These are phyloP conservation scores for Beauveria sp. DNA, from an alignment of 2,329 filamentous ascomycete genomes.

Conservation along the genomic window DNA sequence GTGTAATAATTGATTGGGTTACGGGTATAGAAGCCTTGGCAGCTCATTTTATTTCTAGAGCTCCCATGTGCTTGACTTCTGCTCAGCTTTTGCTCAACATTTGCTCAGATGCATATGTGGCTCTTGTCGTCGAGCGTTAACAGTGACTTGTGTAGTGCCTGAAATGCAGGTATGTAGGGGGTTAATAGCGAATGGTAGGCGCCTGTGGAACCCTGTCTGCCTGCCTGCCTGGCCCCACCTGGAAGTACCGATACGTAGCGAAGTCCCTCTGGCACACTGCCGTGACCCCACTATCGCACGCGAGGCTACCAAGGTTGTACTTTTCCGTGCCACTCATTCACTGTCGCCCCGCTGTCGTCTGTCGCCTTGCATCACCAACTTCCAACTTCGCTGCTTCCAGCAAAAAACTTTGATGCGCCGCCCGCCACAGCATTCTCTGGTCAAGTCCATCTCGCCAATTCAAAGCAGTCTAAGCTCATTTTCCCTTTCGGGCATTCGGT, in stretches of 20 bases:
- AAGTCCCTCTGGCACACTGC: background rate
- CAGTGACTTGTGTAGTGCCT: background rate
- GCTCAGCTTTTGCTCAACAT: no score
- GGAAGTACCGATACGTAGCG: background rate
- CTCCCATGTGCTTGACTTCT: no score
- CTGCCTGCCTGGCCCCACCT: background rate
- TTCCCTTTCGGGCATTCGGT: no score
- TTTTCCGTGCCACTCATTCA: background rate
- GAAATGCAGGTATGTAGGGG: no score
- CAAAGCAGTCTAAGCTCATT: no score
- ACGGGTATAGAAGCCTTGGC: background rate
- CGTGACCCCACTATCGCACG: background rate
- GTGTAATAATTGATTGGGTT: background rate
- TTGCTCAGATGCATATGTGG: background rate
- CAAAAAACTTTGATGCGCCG: background rate
- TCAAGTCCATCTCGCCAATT: background rate
- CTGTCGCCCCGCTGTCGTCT: background rate
- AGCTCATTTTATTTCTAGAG: background rate
- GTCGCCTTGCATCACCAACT: background rate
- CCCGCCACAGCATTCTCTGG: background rate
- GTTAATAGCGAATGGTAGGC: background rate
- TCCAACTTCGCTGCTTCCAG: background rate
- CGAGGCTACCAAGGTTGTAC: background rate
- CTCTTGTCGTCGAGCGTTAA: background rate
- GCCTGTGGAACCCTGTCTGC: background rate